phyloP scores from a whole-genome alignment of 2,329 filamentous ascomycete species.

The Balansia obtecta region DNA sequence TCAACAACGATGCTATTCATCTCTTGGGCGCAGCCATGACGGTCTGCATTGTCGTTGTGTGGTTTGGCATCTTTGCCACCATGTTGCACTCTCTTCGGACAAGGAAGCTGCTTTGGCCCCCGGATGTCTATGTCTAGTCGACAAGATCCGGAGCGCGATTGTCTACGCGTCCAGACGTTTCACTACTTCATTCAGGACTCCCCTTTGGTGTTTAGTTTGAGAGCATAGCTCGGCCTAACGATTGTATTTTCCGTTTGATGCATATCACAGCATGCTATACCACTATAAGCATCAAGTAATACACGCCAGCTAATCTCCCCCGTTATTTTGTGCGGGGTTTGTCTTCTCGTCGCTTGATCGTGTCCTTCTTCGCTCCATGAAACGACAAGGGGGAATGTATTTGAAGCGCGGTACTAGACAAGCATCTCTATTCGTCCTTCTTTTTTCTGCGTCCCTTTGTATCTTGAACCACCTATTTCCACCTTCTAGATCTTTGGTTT shows the following conservation, averaged over 20 bases:
- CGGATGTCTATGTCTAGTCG: conserved; percentile 27
- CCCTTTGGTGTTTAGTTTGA: conserved; percentile 2
- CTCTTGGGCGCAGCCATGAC: conserved; percentile 59
- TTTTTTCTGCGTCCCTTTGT: too few relatives aligned
- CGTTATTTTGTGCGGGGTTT: not conserved
- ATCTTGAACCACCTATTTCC: too few relatives aligned
- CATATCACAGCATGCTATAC: not conserved
- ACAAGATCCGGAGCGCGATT: conserved; percentile 1
- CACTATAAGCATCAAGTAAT: not conserved
- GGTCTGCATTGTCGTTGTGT: conserved; percentile 51
- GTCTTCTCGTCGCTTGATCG: not conserved
- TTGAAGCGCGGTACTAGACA: too few relatives aligned
- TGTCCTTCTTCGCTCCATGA: not conserved
- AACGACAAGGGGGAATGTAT: too few relatives aligned
- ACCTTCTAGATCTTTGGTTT: too few relatives aligned
- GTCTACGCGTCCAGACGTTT: conserved; percentile 1
- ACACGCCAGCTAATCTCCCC: not conserved
- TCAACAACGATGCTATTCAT: conserved; percentile 45
- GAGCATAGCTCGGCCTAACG: too few relatives aligned
- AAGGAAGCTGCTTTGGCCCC: conserved; percentile 66
- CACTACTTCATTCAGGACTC: conserved; percentile 2
- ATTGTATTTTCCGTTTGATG: not conserved
- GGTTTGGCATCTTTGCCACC: conserved; percentile 53
- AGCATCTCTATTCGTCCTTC: too few relatives aligned
- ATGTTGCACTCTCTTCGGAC: conserved; percentile 58